Conservation (phyloP, 1,284 basidiomycete species). For the Laetiporus sulphureus region DNA sequence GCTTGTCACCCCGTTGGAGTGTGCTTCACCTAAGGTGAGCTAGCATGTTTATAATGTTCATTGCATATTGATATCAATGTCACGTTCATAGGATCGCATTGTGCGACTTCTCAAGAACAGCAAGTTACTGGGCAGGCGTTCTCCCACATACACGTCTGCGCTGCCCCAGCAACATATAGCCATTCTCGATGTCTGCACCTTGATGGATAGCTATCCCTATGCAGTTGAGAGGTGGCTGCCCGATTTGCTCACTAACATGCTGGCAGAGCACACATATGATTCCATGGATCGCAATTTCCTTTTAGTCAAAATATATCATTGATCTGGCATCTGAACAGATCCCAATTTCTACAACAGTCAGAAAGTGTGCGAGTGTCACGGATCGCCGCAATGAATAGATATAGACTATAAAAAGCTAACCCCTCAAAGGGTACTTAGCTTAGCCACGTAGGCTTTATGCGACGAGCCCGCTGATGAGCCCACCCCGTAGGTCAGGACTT, state of each 20-base stretch:
- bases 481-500: too few species aligned
- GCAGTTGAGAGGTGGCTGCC: conserved; percentile 86
- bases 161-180: conserved; percentile 72
- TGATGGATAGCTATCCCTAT: conserved; percentile 80
- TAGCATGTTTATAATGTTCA: too few species aligned
- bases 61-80: too few species aligned
- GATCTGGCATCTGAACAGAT: too few species aligned
- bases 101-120: conserved; percentile 55
- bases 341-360: conserved; percentile 67
- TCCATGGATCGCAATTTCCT: conserved; percentile 42
- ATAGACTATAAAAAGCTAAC: too few species aligned
- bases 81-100: conserved; percentile 70
- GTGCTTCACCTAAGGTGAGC: conserved; percentile 70
- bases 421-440: too few species aligned
- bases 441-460: too few species aligned
- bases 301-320: too few species aligned
- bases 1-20: conserved; percentile 72
- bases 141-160: conserved; percentile 53
- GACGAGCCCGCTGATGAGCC: too few species aligned
- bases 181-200: conserved; percentile 72
- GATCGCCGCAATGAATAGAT: too few species aligned
- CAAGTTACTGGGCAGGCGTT: conserved; percentile 48
- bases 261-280: conserved; percentile 80
- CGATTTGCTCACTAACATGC: conserved; percentile 57
- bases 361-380: conserved; percentile 68